Evolutionary conservation across 306 rosid genomes (phyloP).

Genomic region (Cucumis melo): DNA sequence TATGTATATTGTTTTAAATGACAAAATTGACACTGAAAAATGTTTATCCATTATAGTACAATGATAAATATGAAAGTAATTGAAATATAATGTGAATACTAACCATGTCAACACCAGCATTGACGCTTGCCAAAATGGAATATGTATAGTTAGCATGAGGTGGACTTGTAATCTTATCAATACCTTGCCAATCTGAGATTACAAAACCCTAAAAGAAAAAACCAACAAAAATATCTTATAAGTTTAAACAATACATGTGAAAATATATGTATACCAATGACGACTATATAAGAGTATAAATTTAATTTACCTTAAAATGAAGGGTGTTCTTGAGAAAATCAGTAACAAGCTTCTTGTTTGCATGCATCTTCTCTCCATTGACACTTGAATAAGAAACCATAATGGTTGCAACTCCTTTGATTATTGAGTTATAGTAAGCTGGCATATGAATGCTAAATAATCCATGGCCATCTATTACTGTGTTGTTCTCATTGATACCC

Average conservation of each 20-base stretch:
- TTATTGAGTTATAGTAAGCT: constrained; percentile 15
- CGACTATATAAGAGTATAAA: too few relatives aligned
- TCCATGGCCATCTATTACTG: constrained; percentile 6
- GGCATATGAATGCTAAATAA: constrained; percentile 31
- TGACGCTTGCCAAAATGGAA: constrained; percentile 17
- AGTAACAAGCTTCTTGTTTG: constrained; percentile 12
- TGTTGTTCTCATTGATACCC: constrained; percentile 28
- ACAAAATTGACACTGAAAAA: too few relatives aligned
- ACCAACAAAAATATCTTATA: not conserved
- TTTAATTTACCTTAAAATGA: not conserved
- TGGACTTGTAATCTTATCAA: constrained; percentile 28
- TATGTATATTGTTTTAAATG: too few relatives aligned
- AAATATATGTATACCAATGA: too few relatives aligned
- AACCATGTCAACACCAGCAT: constrained; percentile 25
- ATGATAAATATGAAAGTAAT: too few relatives aligned
- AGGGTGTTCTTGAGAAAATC: constrained; percentile 26
- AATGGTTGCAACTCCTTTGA: constrained; percentile 22
- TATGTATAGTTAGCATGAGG: constrained; percentile 19
- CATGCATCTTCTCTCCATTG: constrained; percentile 33
- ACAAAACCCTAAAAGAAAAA: not conserved
- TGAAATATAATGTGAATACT: not conserved
- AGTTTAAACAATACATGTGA: too few relatives aligned
- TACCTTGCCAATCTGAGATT: constrained; percentile 28
- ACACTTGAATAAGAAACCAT: constrained; percentile 31
- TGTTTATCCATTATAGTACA: too few relatives aligned